Percentiles rank a stretch among this genome's conserved stretches.
Conservation (phyloP, 2,329 filamentous ascomycete species). For the Lecanicillium sp. region DNA sequence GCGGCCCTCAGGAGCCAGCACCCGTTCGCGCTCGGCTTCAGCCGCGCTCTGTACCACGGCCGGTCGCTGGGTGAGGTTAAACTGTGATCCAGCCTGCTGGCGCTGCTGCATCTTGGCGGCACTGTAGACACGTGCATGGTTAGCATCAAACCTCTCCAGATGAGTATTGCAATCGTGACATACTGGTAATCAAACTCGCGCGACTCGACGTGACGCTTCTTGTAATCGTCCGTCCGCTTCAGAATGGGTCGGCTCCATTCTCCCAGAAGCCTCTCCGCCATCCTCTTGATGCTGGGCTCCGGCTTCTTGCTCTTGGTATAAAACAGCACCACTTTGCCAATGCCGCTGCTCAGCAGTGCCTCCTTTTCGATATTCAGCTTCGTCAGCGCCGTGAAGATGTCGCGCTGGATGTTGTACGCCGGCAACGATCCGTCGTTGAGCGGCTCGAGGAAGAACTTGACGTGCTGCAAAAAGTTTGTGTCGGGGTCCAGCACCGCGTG, state of each 20-base stretch:
- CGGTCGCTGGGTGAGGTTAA: constrained; percentile 43
- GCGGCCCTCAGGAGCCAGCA: constrained; percentile 47
- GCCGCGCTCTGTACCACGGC: constrained; percentile 29
- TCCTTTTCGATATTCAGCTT: constrained; percentile 88
- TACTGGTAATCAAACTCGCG: constrained; percentile 58
- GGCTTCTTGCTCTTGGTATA: constrained; percentile 94
- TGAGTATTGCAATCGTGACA: no score
- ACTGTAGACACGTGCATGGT: constrained; percentile 26
- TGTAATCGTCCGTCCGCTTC: constrained; percentile 89
- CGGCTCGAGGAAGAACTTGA: constrained; percentile 96
- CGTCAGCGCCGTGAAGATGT: constrained; percentile 75
- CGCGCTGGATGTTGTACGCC: constrained; percentile 94
- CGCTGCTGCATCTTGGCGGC: constrained; percentile 47
- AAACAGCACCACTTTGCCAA: constrained; percentile 93
- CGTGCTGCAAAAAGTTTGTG: constrained; percentile 87
- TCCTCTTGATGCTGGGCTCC: constrained; percentile 82
- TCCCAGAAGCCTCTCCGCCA: constrained; percentile 83
- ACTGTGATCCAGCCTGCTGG: constrained; percentile 38
- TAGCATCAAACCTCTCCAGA: constrained; percentile 25
- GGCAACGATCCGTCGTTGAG: constrained; percentile 89
- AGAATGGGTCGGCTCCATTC: constrained; percentile 96
- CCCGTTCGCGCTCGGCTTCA: constrained; percentile 48
- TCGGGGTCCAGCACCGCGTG: constrained; percentile 86
- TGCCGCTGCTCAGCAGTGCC: constrained; percentile 78
- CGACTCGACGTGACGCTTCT: constrained; percentile 65